Conservation (phyloP, 768 basidiomycete species). For the Tylopilus plumbeoviolaceoides region DNA sequence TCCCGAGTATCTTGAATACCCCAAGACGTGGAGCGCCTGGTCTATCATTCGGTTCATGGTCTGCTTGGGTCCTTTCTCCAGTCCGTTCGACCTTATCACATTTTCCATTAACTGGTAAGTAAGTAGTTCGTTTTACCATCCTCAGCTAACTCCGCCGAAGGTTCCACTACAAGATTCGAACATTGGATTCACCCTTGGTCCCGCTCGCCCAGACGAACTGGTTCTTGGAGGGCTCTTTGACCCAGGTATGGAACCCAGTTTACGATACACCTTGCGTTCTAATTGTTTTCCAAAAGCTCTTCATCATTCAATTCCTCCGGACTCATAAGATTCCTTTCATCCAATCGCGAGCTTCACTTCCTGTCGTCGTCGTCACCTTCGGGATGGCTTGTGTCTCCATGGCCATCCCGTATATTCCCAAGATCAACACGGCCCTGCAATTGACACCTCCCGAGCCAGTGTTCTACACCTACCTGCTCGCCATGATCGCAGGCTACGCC, state of each 20-base stretch:
- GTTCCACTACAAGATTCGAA: constrained; percentile 31
- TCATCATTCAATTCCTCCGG: constrained; percentile 32
- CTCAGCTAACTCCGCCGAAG: constrained; percentile 8
- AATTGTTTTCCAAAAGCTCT: constrained; percentile 20
- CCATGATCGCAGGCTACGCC: constrained; percentile 22
- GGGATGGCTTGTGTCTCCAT: constrained; percentile 30
- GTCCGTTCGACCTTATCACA: constrained; percentile 32
- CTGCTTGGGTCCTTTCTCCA: constrained; percentile 34
- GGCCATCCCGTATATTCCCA: constrained; percentile 33
- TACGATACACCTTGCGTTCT: background rate
- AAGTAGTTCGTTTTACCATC: background rate
- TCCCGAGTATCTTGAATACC: constrained; percentile 31
- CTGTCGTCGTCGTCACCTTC: constrained; percentile 28
- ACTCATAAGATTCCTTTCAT: constrained; percentile 30
- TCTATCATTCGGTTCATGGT: constrained; percentile 36
- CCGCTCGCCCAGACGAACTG: constrained; percentile 34
- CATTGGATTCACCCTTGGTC: constrained; percentile 25
- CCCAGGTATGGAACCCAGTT: constrained; percentile 25
- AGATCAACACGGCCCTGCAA: constrained; percentile 26
- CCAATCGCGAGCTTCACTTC: constrained; percentile 28
- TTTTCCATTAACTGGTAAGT: constrained; percentile 32
- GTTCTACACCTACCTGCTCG: constrained; percentile 26
- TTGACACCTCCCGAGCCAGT: constrained; percentile 27
- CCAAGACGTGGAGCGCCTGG: constrained; percentile 30
- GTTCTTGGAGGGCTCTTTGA: constrained; percentile 35